Base-by-base conservation (phyloP, 345 rosid species). In the Hypericum androsaemum region DNA sequence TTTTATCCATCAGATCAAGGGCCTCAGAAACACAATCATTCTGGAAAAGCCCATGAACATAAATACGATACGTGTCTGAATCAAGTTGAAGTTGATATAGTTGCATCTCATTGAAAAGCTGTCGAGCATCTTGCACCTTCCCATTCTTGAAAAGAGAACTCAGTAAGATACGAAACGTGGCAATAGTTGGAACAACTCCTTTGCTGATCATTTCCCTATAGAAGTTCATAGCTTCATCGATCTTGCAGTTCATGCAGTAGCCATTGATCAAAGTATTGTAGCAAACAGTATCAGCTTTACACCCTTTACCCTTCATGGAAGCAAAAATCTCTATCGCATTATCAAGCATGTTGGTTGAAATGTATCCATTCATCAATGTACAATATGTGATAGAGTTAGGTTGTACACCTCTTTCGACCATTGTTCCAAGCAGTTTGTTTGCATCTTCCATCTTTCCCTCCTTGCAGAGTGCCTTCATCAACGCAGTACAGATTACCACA, bases 11-110 rank as follows among this genome's bases (percentile, higher is more conserved):
- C 52, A 68, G 0, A 10, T 64, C 55, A 53, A 44, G 12, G 16
- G 70, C 76, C 52, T 67, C 67, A 36, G 42, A 49, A 48, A 72
- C 22, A 14, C 50, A 63, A 59, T 43, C 52, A 61, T 67, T 64
- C 70, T 67, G 67, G 61, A 70, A 67, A 12, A 62, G 68, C 39
- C 68, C 65, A 3, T 71, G 56, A 3, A 69, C 3, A 17, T 39
- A 41, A 28, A 63, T 42, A 44, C 37, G 37, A 47, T 60, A 56
- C 7, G 59, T 60, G 8, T 0, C 5, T 35, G 55, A 55, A 41
- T 55, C 6, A 10, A 62, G 47, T 36, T 12, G 50, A 11, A 50
- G 37, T 11, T 17, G 63, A 47, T 16, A 52, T 37, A 16, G 10
- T 32, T 15, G 55, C 62, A 68, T 62, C 57, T 68, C 68, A 44